Base-by-base conservation (phyloP, 2,329 filamentous ascomycete species). In the Pyricularia sp. region DNA sequence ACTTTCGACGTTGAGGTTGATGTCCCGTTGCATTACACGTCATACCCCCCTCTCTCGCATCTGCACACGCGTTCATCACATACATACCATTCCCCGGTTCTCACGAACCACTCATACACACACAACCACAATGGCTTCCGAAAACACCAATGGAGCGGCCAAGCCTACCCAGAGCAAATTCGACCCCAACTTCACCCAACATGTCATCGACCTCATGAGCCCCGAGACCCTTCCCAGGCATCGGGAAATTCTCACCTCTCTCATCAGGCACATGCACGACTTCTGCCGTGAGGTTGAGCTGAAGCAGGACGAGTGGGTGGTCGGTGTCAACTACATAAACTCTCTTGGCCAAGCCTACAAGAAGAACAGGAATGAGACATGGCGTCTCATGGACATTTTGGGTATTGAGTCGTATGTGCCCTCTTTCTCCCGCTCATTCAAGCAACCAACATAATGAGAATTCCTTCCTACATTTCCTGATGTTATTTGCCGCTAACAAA, bases 231-330 rank as follows among this genome's bases (percentile, higher is more conserved):
- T 82, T 68, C 85, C 88, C 35, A 83, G 90, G 57, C 82, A 88
- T 71, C 84, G 87, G 66, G 79, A 86, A 70, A 82, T 93, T 73
- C 82, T 93, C 78, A 74, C 82, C 62, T 82, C 83, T 33, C 77
- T 93, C 66, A 86, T 93, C 72, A 81, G 79, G 65, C 90, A 93
- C 77, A 79, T 93, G 65, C 90, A 94, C 76, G 89, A 91, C 76
- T 93, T 93, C 74, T 85, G 87, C 53, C 86, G 89, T 62, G 90
- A 94, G 74, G 85, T 90, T 67, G 84, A 92, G 73, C 84, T 94
- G 66, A 93, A 88, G 8, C 81, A 85, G n/a, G 88, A 89, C 65
- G 90, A 94, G 78, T 93, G 89, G 90, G 83, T 89, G 77, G 78
- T 82, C 9, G 90, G 86, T 61, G 77, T 77, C 30, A 69, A 73